Evolutionary conservation across 805 yeast species (phyloP).

Genomic region (Candida easanensis): DNA sequence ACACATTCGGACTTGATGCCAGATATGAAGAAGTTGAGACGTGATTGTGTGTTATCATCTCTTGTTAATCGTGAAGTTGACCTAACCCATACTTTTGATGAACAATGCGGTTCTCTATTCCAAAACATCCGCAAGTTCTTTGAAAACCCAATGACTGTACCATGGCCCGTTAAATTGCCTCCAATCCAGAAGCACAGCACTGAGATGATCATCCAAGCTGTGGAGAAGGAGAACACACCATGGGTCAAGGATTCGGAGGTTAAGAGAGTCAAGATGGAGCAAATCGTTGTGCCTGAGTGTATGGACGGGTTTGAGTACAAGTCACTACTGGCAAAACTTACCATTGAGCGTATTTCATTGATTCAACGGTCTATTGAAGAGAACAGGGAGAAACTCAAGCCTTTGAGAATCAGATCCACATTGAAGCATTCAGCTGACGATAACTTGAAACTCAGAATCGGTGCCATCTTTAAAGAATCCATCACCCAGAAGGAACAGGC

Average conservation of each 20-base stretch:
- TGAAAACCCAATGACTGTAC: constrained; percentile 3
- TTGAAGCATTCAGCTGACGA: constrained; percentile 40
- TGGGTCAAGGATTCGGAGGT: not conserved
- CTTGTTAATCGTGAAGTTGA: constrained; percentile 21
- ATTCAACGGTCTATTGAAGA: constrained; percentile 26
- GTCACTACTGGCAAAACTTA: constrained; percentile 33
- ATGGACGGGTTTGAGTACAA: constrained; percentile 35
- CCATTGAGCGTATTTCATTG: constrained; percentile 32
- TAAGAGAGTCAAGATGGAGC: constrained; percentile 16
- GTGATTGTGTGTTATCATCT: constrained; percentile 26
- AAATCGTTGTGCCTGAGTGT: constrained; percentile 16
- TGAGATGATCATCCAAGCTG: constrained; percentile 18
- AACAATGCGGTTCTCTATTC: constrained; percentile 15
- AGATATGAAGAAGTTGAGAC: constrained; percentile 1
- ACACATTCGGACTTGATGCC: not conserved
- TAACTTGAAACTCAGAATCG: constrained; percentile 37
- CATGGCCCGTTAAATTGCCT: constrained; percentile 16
- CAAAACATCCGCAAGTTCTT: constrained; percentile 12
- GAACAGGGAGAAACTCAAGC: constrained; percentile 22
- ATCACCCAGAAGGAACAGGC: constrained; percentile 20
- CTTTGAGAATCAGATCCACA: constrained; percentile 37
- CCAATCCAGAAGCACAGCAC: constrained; percentile 15
- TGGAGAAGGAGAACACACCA: constrained; percentile 16
- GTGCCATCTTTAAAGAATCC: constrained; percentile 35
- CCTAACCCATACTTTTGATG: constrained; percentile 17